Evolutionary conservation across 179 eudicot species (phyloP), one percentile per base, ranked within the genome.

Genomic region (Beta macrorhiza): DNA sequence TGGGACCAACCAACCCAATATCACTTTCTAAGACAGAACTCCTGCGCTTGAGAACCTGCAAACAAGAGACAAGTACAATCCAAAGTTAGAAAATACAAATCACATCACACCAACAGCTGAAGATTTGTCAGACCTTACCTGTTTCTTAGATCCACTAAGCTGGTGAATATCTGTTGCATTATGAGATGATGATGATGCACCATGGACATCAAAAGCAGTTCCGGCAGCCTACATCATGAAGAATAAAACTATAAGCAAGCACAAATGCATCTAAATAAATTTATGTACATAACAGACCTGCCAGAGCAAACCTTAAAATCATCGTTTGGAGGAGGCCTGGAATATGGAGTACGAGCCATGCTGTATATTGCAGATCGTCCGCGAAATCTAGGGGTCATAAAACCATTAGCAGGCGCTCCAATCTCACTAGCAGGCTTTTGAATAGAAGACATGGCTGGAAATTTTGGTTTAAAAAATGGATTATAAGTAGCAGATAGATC

Each of bases 321-420:
- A 49, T 84, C 78, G 69, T 86, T 79, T 67, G 87, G 83, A 81
- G 78, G 85, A 82, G 78, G 76, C 89, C 92, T 87, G 49, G 93
- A 87, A 87, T 90, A 96, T 6, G 97, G 97, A 7, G 93, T 89
- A 52, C 95, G 97, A 55, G 98, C 90, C 99, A 94, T 92, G 80
- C 81, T 89, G 86, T 93, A 93, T 78, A 94, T 88, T 69, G 98
- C 98, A 45, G 97, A 91, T 85, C 93, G 89, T 73, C 95, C 97
- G 9, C 89, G 91, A 81, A 93, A 89, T 88, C 95, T 87, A 62
- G 94, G 93, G 76, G 92, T 87, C 58, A 78, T 17, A 76, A 85
- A 90, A 73, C 92, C 93, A 87, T 91, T 92, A 79, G 82, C 93
- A 82, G 84, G 81, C 64, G 79, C 84, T 78, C 74, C 86, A 81